Percentiles rank a stretch among this genome's conserved stretches.
Evolutionary conservation across 140 eudicot species (phyloP).

Genomic region (Bidens hawaiensis): DNA sequence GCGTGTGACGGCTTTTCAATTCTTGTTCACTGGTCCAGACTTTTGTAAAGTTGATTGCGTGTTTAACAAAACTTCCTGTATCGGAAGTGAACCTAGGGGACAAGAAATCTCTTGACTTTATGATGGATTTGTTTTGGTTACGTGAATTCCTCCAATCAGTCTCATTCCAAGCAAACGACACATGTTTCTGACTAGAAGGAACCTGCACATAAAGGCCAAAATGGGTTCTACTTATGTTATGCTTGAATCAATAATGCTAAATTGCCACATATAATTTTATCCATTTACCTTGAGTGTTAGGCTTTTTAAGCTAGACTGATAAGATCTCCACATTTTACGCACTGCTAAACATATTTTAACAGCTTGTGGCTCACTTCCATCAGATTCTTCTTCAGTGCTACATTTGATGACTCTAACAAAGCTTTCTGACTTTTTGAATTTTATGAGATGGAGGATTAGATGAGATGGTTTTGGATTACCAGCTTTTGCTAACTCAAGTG

Average conservation of each 20-base stretch:
- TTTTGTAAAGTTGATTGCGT: slow-evolving; percentile 57
- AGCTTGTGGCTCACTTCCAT: slow-evolving; percentile 73
- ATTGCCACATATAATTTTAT: not conserved
- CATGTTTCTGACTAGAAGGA: slow-evolving; percentile 78
- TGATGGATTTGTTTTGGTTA: slow-evolving; percentile 39
- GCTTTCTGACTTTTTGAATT: slow-evolving; percentile 58
- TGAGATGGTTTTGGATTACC: slow-evolving; percentile 75
- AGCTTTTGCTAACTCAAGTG: slow-evolving; percentile 86
- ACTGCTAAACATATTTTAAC: slow-evolving; percentile 70
- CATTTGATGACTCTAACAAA: slow-evolving; percentile 91
- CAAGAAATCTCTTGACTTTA: slow-evolving; percentile 48
- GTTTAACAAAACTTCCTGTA: slow-evolving; percentile 54
- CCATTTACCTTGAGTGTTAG: slow-evolving; percentile 47
- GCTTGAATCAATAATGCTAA: not conserved
- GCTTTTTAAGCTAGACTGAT: slow-evolving; percentile 58
- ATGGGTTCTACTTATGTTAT: not conserved
- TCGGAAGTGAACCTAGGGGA: slow-evolving; percentile 58
- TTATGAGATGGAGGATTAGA: slow-evolving; percentile 74
- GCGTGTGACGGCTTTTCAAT: slow-evolving; percentile 48
- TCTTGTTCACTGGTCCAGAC: slow-evolving; percentile 92
- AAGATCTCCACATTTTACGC: slow-evolving; percentile 80
- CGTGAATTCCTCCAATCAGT: slow-evolving; percentile 42
- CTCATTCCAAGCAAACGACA: slow-evolving; percentile 59
- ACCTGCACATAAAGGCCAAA: slow-evolving; percentile 40
- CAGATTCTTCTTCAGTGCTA: slow-evolving; percentile 56